Base-by-base conservation (phyloP, 805 yeast species). In the Suhomyces vadensis region DNA sequence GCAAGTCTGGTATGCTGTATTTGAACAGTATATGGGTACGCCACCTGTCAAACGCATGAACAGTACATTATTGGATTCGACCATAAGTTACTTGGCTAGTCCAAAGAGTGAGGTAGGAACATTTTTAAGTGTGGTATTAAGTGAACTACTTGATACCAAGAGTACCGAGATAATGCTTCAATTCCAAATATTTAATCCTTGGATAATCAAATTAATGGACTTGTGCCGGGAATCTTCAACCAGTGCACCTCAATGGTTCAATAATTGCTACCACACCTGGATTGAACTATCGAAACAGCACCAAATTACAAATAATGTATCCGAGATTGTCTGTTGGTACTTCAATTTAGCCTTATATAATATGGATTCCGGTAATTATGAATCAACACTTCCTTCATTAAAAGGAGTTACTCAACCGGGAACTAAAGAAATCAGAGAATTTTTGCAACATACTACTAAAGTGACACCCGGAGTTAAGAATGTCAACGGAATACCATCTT, bases 401-500 rank as follows among this genome's bases (percentile, higher is more conserved):
- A 36, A 48, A 8, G 53, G 48, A n/a, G 22, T 26, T 0, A 19
- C 38, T 5, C 22, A 13, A 8, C 51, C 49, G 8, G 13, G 13
- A 6, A 10, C 17, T 9, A 14, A 13, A 2, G 39, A 41, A n/a
- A 31, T 44, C 14, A 11, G 14, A 11, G 20, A 38, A 20, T 16
- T 24, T n/a, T 11, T 26, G 5, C 14, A 14, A 7, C 16, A 17
- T 16, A 29, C n/a, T 20, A 16, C 33, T 16, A 29, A 17, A 16
- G 5, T 20, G 16, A 17, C 31, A 27, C 13, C 24, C 16, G n/a
- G n/a, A n/a, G n/a, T n/a, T n/a, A 24, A 16, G 27, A 57, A 47
- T 41, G 62, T 54, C 39, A 55, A 53, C 46, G 73, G 75, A 4
- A 64, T 75, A 4, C 81, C 82, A 0, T 51, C 72, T 8, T 65